Evolutionary conservation across 129 eudicot species (phyloP).

Genomic region (Flaveria sonorensis): DNA sequence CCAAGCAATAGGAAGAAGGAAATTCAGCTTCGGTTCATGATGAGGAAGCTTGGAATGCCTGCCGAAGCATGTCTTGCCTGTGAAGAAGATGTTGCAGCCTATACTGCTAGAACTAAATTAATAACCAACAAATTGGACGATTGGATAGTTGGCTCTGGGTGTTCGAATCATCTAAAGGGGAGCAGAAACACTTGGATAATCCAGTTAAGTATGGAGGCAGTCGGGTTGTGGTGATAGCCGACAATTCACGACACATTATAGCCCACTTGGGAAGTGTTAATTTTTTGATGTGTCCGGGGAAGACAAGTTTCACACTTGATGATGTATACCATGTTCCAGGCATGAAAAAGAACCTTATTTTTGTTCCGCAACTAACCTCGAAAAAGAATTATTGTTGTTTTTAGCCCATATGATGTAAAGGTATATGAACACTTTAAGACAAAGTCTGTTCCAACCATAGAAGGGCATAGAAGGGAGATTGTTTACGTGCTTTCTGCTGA

Average conservation of each 20-base stretch:
- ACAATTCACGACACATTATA: too few species aligned
- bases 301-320: too few species aligned
- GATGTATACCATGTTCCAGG: neutral
- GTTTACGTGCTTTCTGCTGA: neutral
- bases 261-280: neutral
- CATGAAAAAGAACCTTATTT: too few species aligned
- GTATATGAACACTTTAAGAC: neutral
- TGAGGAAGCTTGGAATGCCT: neutral
- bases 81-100: neutral
- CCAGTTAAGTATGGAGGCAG: too few species aligned
- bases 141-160: too few species aligned
- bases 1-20: neutral
- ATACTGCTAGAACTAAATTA: neutral
- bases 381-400: neutral
- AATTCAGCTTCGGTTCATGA: neutral
- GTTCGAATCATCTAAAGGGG: too few species aligned
- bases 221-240: neutral
- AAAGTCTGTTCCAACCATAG: too few species aligned
- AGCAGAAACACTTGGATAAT: too few species aligned
- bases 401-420: neutral
- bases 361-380: neutral
- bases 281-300: neutral
- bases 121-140: neutral
- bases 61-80: neutral
- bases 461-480: neutral